Evolutionary conservation across 495 filamentous ascomycete genomes (phyloP).

Genomic region (Neurospora sp.): DNA sequence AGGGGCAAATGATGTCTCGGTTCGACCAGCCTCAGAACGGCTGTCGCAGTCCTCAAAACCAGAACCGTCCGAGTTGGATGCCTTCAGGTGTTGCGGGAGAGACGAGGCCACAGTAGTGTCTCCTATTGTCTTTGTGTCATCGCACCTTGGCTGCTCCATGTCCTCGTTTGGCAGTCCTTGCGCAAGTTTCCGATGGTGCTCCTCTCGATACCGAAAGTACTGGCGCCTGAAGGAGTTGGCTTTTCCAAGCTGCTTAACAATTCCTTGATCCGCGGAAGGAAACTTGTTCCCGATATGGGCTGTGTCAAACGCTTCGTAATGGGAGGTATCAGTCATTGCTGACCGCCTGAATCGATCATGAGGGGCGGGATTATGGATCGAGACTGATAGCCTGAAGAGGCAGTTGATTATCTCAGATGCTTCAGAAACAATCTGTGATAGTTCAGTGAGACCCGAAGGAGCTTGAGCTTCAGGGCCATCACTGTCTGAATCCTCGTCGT

Average conservation of each 20-base stretch:
- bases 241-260: conserved; percentile 28
- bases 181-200: conserved; percentile 28
- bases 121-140: not conserved
- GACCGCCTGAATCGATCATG: conserved; percentile 15
- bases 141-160: not conserved
- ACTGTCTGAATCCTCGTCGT: not conserved
- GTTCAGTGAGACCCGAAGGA: not conserved
- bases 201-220: conserved; percentile 32
- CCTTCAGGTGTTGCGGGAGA: conserved; percentile 3
- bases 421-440: conserved; percentile 4
- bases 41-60: conserved; percentile 1
- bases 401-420: conserved; percentile 11
- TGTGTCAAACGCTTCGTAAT: conserved; percentile 7
- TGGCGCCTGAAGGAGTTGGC: conserved; percentile 31
- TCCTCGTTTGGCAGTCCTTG: conserved; percentile 7
- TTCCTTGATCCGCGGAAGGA: not conserved
- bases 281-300: conserved; percentile 2
- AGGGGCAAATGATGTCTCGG: conserved; percentile 10
- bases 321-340: conserved; percentile 2
- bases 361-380: conserved; percentile 16
- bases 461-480: not conserved
- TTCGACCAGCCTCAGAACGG: conserved; percentile 10
- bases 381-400: conserved; percentile 11
- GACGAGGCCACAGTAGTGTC: conserved; percentile 11
- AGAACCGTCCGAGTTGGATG: not conserved